Percentiles rank a stretch among this genome's conserved stretches.
These are phyloP conservation scores for Mrakia hoshinonis DNA, from an alignment of 768 basidiomycete genomes.

Conservation along the genomic window DNA sequence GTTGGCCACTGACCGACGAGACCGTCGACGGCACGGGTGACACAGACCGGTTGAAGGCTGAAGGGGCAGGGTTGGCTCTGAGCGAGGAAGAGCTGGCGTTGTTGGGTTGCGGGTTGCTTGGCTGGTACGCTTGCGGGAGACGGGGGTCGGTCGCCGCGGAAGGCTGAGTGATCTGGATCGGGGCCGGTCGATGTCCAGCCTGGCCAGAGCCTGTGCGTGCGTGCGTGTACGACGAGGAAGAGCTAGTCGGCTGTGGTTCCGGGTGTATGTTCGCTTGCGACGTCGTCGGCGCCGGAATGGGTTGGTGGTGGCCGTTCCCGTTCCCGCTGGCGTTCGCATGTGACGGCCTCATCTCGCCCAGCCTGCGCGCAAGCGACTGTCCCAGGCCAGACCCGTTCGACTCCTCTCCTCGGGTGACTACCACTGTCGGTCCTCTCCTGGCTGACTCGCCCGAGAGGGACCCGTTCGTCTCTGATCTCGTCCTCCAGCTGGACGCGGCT, in stretches of 20 bases:
- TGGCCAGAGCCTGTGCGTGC: background rate
- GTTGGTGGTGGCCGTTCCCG: background rate
- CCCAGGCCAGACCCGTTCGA: background rate
- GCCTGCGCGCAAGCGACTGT: background rate
- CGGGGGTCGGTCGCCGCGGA: conserved; percentile 18
- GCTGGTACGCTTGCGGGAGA: conserved; percentile 19
- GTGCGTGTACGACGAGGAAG: background rate
- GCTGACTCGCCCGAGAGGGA: background rate
- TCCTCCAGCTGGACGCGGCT: conserved; percentile 1
- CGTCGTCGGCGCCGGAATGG: background rate
- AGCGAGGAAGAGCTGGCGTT: background rate
- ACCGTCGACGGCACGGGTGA: background rate
- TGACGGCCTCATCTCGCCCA: background rate
- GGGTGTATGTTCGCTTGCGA: background rate
- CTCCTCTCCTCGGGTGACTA: conserved; percentile 12
- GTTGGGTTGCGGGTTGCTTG: background rate
- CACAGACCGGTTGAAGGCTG: background rate
- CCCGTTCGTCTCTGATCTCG: background rate
- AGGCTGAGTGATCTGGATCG: conserved; percentile 14
- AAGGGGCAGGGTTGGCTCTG: background rate
- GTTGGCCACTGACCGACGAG: background rate
- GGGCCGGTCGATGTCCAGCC: conserved; percentile 21
- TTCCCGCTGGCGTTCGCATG: background rate
- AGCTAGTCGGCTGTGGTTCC: background rate
- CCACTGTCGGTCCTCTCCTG: conserved; percentile 8